Base-by-base conservation (phyloP, 768 basidiomycete species). In the Solioccasus polychromus region DNA sequence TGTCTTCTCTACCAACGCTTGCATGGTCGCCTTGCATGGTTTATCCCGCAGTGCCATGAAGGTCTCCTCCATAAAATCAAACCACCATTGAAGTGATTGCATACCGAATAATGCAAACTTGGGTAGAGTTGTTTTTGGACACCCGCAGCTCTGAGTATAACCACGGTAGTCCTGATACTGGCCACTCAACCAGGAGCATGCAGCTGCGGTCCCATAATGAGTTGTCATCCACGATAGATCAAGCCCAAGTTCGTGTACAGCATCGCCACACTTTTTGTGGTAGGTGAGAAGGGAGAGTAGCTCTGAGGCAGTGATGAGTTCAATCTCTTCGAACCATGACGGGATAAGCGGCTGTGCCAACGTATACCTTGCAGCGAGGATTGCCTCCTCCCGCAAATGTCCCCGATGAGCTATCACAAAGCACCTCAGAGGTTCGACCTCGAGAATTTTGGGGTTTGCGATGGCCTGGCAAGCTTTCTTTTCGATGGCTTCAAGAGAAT, bases 371-470 rank as follows among this genome's bases (percentile, higher is more conserved):
- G 67, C 64, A 12, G 68, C 64, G 2, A 60, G 47, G 8, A 48
- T 18, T 0, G 61, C 61, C 47, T 68, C 57, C 2, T 58, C 47
- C 24, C 35, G 40, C 28, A 66, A 39, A 5, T 28, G 28, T 17
- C 51, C 58, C 2, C 45, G 57, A 17, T 46, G 46, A 2, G 67
- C 63, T 6, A 70, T 53, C 1, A 63, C 67, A 41, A 66, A 71
- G 4, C 59, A 58, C 1, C 60, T 55, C 4, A 70, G 25, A 3
- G 69, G 51, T 3, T 59, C 56, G 0, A 15, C 46, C 0, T 62
- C 43, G 8, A 61, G 35, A 9, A 61, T 39, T 5, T 54, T 48
- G 1, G 63, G 58, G 22, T 35, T 38, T 4, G 47, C 38, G 15
- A 70, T 37, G 20, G 48, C 45, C 2, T 55, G 55, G 2, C 48